Conservation (phyloP, 441 rosid genomes). For the Gossypium schwendimanii region DNA sequence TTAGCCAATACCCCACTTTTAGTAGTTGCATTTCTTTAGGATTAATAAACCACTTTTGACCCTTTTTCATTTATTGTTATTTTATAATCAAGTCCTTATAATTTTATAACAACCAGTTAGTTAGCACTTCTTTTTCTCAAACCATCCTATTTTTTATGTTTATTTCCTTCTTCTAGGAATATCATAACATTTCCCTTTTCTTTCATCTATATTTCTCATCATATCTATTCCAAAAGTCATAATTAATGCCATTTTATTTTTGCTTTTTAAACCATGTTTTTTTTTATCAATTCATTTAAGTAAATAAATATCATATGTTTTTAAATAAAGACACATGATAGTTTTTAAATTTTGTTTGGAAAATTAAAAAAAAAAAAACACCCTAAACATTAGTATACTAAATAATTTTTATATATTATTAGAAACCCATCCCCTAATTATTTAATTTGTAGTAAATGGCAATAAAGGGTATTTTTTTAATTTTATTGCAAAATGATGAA, state of each 20-base stretch:
- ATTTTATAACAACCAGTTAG: slow-evolving; percentile 11
- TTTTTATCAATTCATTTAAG: not conserved
- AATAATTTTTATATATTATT: not conserved
- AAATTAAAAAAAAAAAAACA: too few relatives aligned
- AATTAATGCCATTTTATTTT: not conserved
- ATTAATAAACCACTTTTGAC: slow-evolving; percentile 4
- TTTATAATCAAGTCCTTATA: not conserved
- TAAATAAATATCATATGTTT: not conserved
- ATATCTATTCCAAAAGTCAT: not conserved
- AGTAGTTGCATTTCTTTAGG: slow-evolving; percentile 22
- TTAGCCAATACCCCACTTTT: slow-evolving; percentile 10
- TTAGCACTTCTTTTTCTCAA: slow-evolving; percentile 14
- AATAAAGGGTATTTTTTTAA: not conserved
- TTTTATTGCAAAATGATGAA: not conserved
- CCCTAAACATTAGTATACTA: too few relatives aligned
- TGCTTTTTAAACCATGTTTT: not conserved
- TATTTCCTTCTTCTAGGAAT: not conserved
- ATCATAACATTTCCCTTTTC: not conserved
- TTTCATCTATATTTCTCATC: not conserved
- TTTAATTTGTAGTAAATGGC: not conserved
- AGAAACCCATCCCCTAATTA: not conserved
- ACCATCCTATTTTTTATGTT: not conserved
- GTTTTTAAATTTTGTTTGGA: too few relatives aligned
- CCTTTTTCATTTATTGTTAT: not conserved
- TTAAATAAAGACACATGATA: too few relatives aligned